phyloP scores from a whole-genome alignment of 2,329 filamentous ascomycete genomes.

The Botrytis fabae region DNA sequence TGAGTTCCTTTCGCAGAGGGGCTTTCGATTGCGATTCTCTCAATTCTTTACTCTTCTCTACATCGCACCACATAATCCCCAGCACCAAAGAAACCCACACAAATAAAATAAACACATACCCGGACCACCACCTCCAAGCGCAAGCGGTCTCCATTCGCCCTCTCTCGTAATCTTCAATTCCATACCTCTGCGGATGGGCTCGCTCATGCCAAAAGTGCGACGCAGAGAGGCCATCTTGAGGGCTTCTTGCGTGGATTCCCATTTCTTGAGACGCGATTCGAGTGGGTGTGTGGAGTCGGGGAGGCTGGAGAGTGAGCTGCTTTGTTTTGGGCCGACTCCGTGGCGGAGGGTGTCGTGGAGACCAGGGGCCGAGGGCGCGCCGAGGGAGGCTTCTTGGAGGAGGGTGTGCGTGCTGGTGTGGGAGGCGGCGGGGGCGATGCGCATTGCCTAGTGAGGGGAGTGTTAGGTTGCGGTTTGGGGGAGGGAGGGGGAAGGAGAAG shows the following conservation, averaged over 20 bases:
- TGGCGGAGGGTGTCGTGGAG: constrained; percentile 90
- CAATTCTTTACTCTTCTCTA: not conserved
- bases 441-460: constrained; percentile 66
- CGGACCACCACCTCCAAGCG: constrained; percentile 54
- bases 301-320: constrained; percentile 45
- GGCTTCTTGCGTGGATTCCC: constrained; percentile 84
- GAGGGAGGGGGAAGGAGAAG: not conserved
- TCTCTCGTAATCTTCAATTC: constrained; percentile 85
- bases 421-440: constrained; percentile 73
- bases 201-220: constrained; percentile 85
- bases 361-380: constrained; percentile 87
- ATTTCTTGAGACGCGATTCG: constrained; percentile 82
- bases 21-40: not conserved
- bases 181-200: constrained; percentile 91
- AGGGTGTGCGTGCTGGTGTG: constrained; percentile 68
- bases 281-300: constrained; percentile 76
- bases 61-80: not conserved
- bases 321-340: constrained; percentile 69
- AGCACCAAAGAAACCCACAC: not conserved
- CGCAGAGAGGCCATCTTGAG: constrained; percentile 87
- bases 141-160: constrained; percentile 76
- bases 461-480: not conserved
- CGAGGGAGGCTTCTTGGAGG: constrained; percentile 56
- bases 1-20: not conserved
- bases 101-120: constrained; percentile 38